Evolutionary conservation across 1,139 yeast genomes (phyloP).

Genomic region (Pichia inconspicua): DNA sequence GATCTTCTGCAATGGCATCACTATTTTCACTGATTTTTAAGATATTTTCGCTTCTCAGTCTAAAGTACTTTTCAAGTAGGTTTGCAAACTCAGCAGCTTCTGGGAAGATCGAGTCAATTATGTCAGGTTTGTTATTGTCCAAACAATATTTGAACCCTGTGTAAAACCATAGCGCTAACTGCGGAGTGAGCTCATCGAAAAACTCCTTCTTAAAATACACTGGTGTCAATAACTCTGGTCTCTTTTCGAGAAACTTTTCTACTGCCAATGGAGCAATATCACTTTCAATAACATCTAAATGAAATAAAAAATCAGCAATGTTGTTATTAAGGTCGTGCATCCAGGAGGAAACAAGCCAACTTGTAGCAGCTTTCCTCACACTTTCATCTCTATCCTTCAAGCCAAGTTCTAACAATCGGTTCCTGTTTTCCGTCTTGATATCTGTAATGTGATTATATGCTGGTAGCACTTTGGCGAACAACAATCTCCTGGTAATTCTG

Average conservation of each 20-base stretch:
- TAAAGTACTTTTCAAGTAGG: slow-evolving; percentile 46
- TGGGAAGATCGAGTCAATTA: slow-evolving; percentile 68
- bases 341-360: slow-evolving; percentile 70
- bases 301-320: slow-evolving; percentile 60
- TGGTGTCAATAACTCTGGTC: slow-evolving; percentile 54
- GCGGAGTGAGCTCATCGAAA: slow-evolving; percentile 70
- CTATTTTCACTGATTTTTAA: slow-evolving; percentile 29
- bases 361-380: slow-evolving; percentile 66
- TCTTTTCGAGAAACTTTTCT: slow-evolving; percentile 49
- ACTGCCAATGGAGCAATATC: slow-evolving; percentile 62
- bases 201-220: slow-evolving; percentile 51
- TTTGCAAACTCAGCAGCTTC: slow-evolving; percentile 70
- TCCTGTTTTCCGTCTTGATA: slow-evolving; percentile 54
- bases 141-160: slow-evolving; percentile 60
- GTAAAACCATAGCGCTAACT: slow-evolving; percentile 64
- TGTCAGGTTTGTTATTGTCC: slow-evolving; percentile 43
- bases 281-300: slow-evolving; percentile 60
- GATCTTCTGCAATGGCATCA: slow-evolving; percentile 12
- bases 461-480: slow-evolving; percentile 62
- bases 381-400: slow-evolving; percentile 72
- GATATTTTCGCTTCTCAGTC: slow-evolving; percentile 35
- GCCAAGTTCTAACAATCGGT: slow-evolving; percentile 72
- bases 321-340: slow-evolving; percentile 61
- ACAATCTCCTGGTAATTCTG: slow-evolving; percentile 60
- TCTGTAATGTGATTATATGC: slow-evolving; percentile 61